Conservation (phyloP, 306 rosid genomes). For the Trichosanthes truncata region DNA sequence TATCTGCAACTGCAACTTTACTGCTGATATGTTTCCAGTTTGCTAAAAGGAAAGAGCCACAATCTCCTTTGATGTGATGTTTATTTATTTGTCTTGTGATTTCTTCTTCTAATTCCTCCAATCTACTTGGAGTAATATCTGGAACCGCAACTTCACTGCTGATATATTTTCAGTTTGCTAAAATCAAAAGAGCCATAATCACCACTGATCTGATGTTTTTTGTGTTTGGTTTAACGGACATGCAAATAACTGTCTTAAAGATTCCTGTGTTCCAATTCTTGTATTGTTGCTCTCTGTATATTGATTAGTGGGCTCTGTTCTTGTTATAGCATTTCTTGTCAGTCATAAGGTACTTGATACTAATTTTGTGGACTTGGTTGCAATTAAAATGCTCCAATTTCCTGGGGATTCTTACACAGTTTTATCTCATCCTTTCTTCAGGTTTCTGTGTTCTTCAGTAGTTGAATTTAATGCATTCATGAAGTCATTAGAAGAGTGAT, state of each 20-base stretch:
- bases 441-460: background rate
- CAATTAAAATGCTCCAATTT: background rate
- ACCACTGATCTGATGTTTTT: slow-evolving; percentile 17
- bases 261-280: background rate
- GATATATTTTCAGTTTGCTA: slow-evolving; percentile 10
- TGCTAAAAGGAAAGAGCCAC: slow-evolving; percentile 5
- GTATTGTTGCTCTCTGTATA: background rate
- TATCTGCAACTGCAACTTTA: slow-evolving; percentile 5
- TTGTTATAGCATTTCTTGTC: background rate
- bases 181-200: slow-evolving; percentile 7
- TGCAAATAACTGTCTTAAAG: background rate
- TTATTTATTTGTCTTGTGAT: slow-evolving; percentile 12
- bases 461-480: background rate
- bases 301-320: background rate
- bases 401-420: slow-evolving; percentile 1
- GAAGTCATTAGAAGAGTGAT: background rate
- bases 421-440: background rate
- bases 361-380: background rate
- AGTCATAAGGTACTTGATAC: background rate
- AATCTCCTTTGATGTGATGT: slow-evolving; percentile 16
- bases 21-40: slow-evolving; percentile 4
- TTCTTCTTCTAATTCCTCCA: slow-evolving; percentile 24
- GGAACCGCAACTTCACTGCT: slow-evolving; percentile 1
- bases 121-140: slow-evolving; percentile 21
- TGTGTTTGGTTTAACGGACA: background rate